Evolutionary conservation across 2,329 filamentous ascomycete genomes (phyloP), one percentile per base, ranked within the genome.

Genomic region (Neophaeococcomyces mojaviensis): DNA sequence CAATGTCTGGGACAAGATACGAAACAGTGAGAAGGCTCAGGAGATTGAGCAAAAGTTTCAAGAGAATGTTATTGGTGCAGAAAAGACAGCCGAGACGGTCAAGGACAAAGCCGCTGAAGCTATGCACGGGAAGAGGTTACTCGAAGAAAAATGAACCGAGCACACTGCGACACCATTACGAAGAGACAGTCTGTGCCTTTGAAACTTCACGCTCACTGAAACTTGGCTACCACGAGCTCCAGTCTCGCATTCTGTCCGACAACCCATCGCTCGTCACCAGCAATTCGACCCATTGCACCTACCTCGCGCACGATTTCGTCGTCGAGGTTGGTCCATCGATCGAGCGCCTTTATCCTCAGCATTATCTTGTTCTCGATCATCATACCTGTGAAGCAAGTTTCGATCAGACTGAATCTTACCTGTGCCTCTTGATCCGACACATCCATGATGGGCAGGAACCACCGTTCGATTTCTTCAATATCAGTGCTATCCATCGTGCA

Each of bases 201-300:
- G 13, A 6, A 6, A 6, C 5, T n/a, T 6, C 32, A 26, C 9
- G 12, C n/a, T 42, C 28, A 42, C 32, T 44, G 41, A 44, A 82
- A 82, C 45, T 70, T 60, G 48, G 75, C 63, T 46, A 82, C 62
- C 1, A 76, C 74, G 37, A 82, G 59, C 49, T 70, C 67, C 26
- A 73, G 68, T 7, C 65, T 57, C 1, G 53, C 51, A 56, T 78
- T 78, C 62, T 82, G 75, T 0, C 79, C 79, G 9, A 82, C 60
- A n/a, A 82, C 44, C 70, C 78, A 82, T 45, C 76, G 62, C 59
- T 82, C 79, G 49, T 79, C 76, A 1, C 78, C 80, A 30, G 63
- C 71, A 13, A 83, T 74, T 49, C 68, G 68, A 1, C 76, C 78
- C 54, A 70, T 74, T 1, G 59, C 68, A 38, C 76, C 61, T 28